Base-by-base conservation (phyloP, 768 basidiomycete species). In the Filobasidium wieringae region DNA sequence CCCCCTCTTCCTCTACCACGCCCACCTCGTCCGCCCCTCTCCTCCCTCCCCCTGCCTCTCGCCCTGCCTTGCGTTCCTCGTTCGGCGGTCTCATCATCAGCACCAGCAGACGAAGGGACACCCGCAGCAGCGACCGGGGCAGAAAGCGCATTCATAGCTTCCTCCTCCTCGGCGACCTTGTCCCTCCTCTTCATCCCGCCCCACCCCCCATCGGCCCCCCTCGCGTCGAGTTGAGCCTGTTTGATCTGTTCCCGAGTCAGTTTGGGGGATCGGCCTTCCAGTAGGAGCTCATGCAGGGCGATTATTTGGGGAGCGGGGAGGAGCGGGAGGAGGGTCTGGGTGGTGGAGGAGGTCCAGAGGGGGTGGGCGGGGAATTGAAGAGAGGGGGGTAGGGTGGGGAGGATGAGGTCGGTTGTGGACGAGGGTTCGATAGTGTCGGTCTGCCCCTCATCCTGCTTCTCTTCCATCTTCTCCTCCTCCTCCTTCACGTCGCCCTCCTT, bases 231-330 rank as follows among this genome's bases (percentile, higher is more conserved):
- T 4, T 26, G 0, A 7, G 51, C 9, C 7, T 53, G 41, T 24
- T 53, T 33, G 59, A 82, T 78, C 0, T 87, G 86, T n/a, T n/a
- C n/a, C n/a, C n/a, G n/a, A n/a, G n/a, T n/a, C n/a, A n/a, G n/a
- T n/a, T n/a, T n/a, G 33, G 86, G 84, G 58, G 85, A 83, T 5
- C 83, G 82, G 0, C 92, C 91, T 74, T 93, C 85, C 19, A 88
- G 76, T 60, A 79, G 86, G 72, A 95, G 81, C 37, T 79, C 75
- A 69, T 85, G 88, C 36, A 96, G 72, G 34, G 81, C 76, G 26
- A 72, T 66, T 31, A 90, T 80, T 5, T 78, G 78, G 19, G 79
- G 78, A 54, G 79, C 77, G 3, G 85, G 79, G 27, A 95, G 78
- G 74, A 83, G 86, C 0, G 82, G 74, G 7, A 79, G 68, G 9